Evolutionary conservation across 805 yeast genomes (phyloP).

Genomic region (Kodamaea restingae): DNA sequence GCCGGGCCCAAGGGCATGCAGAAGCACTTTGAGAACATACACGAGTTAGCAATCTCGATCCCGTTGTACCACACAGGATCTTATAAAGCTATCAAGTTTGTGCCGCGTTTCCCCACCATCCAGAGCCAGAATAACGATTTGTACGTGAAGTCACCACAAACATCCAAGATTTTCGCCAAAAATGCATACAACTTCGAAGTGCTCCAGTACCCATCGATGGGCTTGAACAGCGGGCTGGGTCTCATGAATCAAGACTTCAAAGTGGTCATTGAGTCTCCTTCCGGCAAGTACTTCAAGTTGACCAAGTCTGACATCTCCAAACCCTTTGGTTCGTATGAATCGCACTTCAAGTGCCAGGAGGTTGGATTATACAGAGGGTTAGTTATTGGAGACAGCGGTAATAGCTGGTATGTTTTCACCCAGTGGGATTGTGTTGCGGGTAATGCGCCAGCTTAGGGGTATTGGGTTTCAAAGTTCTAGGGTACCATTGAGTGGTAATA

Average conservation of each 20-base stretch:
- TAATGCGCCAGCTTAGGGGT: background rate
- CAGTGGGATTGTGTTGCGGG: constrained; percentile 67
- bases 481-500: too few relatives aligned
- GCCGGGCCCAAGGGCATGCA: constrained; percentile 64
- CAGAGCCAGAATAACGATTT: constrained; percentile 67
- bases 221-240: constrained; percentile 38
- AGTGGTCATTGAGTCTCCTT: constrained; percentile 76
- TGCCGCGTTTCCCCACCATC: constrained; percentile 68
- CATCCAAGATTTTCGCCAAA: constrained; percentile 51
- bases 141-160: constrained; percentile 83
- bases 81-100: constrained; percentile 61
- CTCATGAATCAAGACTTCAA: constrained; percentile 44
- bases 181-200: constrained; percentile 64
- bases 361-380: constrained; percentile 80
- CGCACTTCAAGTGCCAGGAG: constrained; percentile 61
- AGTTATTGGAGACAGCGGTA: constrained; percentile 70
- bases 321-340: constrained; percentile 55
- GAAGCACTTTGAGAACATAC: constrained; percentile 52
- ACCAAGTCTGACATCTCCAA: constrained; percentile 43
- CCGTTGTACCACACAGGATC: constrained; percentile 73
- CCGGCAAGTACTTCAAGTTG: constrained; percentile 69
- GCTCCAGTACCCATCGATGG: constrained; percentile 55
- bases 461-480: too few relatives aligned
- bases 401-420: constrained; percentile 83
- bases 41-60: constrained; percentile 67